Evolutionary conservation across 2,329 filamentous ascomycete species (phyloP).

Genomic region (Alternaria viburni): DNA sequence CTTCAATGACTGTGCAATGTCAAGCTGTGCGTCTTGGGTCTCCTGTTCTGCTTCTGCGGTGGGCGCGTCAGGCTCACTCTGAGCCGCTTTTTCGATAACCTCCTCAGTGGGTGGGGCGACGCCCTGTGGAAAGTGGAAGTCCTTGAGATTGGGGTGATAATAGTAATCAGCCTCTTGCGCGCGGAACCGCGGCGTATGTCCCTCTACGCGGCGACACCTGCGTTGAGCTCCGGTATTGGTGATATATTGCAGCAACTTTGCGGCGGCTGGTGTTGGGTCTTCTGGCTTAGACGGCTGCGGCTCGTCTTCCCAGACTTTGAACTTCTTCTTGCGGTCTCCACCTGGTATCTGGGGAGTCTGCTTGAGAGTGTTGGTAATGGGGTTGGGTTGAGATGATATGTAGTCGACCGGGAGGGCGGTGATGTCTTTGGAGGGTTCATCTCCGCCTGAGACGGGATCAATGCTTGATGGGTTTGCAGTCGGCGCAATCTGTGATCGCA

Average conservation of each 20-base stretch:
- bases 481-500: neutral
- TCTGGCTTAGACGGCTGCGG: neutral
- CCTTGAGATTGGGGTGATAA: neutral
- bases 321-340: neutral
- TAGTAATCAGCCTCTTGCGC: neutral
- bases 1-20: neutral
- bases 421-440: neutral
- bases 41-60: accelerated
- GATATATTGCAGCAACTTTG: neutral
- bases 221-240: neutral
- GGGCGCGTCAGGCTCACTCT: neutral
- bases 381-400: neutral
- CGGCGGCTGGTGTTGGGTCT: no score
- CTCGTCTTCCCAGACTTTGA: neutral
- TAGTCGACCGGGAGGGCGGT: neutral
- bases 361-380: no score
- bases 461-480: neutral
- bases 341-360: no score
- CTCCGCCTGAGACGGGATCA: neutral
- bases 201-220: neutral
- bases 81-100: neutral
- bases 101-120: neutral
- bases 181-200: neutral
- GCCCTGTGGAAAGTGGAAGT: neutral
- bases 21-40: accelerated